Base-by-base conservation (phyloP, 2,329 filamentous ascomycete genomes). In the Macrophomina pseudophaseolina region DNA sequence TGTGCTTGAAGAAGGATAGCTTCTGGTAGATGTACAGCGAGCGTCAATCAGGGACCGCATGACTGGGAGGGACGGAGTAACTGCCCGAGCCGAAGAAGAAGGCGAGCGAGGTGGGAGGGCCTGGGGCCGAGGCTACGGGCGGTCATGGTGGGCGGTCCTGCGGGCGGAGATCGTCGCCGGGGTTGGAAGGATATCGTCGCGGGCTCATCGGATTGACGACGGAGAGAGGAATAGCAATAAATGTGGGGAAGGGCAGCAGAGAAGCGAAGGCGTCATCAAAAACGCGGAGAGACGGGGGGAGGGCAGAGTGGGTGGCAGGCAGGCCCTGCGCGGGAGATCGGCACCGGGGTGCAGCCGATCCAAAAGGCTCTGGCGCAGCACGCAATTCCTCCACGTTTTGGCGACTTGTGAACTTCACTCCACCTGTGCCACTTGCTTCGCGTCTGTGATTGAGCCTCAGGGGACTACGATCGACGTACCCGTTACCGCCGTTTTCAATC, bases 21-120 rank as follows among this genome's bases (percentile, higher is more conserved):
- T 65, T 65, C 5, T 51, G 30, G 49, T 65, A 40, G 49, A 51
- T 56, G 49, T n/a, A 42, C 5, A 65, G 35, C 11, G 30, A 1
- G 63, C 63, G 48, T 18, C 63, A 18, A 65, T 46, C 7, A 65
- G 63, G 3, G 63, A 65, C 4, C 51, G 63, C 63, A 56, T 56
- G 3, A 65, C 51, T 16, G 63, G 33, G 16, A 65, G 1, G 18
- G 33, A 30, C 23, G 23, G 49, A 46, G 49, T 51, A 65, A 33
- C 49, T 46, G 23, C 35, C 28, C 3, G 49, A 42, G 49, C 63
- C 63, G 14, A 58, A 44, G 49, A 65, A 42, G 33, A 65, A 51
- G 33, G 49, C 63, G 23, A 54, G 51, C 18, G 63, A 40, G 12
- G 33, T 56, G 44, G 56, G 52, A 63, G 33, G 48, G 48, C 30